Percentiles rank a stretch among this genome's conserved stretches.
These are phyloP conservation scores for Rhodotorula babjevae DNA, from an alignment of 768 basidiomycete genomes.

Conservation along the genomic window DNA sequence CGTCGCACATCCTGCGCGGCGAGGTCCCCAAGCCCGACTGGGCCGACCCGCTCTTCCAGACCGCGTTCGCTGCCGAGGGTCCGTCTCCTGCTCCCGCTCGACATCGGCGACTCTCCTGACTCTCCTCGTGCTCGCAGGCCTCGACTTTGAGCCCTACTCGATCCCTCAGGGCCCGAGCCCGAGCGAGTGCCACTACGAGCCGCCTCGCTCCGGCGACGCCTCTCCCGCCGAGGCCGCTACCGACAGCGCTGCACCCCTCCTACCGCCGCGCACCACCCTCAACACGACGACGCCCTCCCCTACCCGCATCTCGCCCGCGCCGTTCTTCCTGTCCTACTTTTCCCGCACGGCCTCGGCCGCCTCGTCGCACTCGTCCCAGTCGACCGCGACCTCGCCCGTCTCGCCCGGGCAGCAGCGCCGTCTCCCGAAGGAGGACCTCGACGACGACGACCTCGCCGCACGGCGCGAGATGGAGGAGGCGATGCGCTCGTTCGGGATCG, in stretches of 20 bases:
- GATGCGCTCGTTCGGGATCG: conserved; percentile 33
- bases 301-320: neutral
- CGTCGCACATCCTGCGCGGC: conserved; percentile 28
- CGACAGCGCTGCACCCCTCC: neutral
- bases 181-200: conserved; percentile 11
- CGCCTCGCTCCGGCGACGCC: neutral
- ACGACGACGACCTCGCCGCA: conserved; percentile 35
- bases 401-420: neutral
- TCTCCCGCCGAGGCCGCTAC: neutral
- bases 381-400: neutral
- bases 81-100: neutral
- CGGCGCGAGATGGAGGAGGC: conserved; percentile 34
- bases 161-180: conserved; percentile 27
- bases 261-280: neutral
- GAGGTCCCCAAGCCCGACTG: conserved; percentile 5
- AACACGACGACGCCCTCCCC: neutral
- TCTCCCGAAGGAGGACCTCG: conserved; percentile 32
- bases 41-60: conserved; percentile 15
- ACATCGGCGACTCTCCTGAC: neutral
- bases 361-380: conserved; percentile 1
- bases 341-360: neutral
- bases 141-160: conserved; percentile 14
- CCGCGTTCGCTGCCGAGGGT: conserved; percentile 29
- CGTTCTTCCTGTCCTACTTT: conserved; percentile 11
- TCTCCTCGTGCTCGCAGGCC: neutral